These are phyloP conservation scores for Antrodiella citrinella DNA, from an alignment of 768 basidiomycete genomes.

Conservation along the genomic window DNA sequence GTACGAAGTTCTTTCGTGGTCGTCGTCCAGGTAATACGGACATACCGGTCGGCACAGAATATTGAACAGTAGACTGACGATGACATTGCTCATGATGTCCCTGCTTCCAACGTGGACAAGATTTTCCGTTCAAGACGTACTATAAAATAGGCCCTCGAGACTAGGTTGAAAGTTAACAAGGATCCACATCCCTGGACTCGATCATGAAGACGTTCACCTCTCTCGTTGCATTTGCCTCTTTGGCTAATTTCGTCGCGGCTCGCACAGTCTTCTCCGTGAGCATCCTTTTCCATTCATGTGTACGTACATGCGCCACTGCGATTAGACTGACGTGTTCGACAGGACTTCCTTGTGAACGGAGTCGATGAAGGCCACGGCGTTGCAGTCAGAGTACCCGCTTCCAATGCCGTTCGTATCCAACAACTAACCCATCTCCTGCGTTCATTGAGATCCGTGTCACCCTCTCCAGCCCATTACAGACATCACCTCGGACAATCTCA, in stretches of 20 bases:
- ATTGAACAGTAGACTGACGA: too few relatives aligned
- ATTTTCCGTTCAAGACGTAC: background rate
- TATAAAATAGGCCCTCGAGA: background rate
- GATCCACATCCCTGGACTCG: background rate
- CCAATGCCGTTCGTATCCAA: slow-evolving; percentile 16
- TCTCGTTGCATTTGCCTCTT: slow-evolving; percentile 11
- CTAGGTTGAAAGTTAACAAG: background rate
- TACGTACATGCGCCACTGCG: too few relatives aligned
- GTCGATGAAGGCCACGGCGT: slow-evolving; percentile 8
- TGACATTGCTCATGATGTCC: too few relatives aligned
- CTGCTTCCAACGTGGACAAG: too few relatives aligned
- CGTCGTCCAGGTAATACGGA: too few relatives aligned
- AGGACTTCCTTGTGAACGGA: slow-evolving; percentile 13
- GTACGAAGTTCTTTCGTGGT: too few relatives aligned
- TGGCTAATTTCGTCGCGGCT: slow-evolving; percentile 14
- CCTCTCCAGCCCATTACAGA: slow-evolving; percentile 1
- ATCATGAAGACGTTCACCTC: slow-evolving; percentile 12
- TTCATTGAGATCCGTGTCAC: background rate
- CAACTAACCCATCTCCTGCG: background rate
- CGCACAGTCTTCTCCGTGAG: slow-evolving; percentile 22
- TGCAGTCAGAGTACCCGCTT: slow-evolving; percentile 16
- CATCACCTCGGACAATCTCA: background rate
- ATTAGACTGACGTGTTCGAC: background rate
- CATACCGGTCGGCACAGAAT: too few relatives aligned
- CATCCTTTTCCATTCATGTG: background rate